Base-by-base conservation (phyloP, 2,329 filamentous ascomycete species). In the Rhynchosporium graminicola region DNA sequence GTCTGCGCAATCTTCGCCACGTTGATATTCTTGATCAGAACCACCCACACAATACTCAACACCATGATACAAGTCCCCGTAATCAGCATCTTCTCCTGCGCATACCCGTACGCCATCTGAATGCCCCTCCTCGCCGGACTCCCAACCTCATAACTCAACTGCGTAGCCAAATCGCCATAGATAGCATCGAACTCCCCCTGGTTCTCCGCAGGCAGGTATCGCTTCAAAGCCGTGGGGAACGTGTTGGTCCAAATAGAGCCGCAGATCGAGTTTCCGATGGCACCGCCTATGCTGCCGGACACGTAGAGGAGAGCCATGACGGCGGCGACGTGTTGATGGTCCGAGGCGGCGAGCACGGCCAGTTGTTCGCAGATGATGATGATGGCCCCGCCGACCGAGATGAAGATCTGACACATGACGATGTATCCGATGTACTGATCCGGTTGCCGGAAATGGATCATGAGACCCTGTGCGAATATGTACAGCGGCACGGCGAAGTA, bases 171-270 rank as follows among this genome's bases (percentile, higher is more conserved):
- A 66, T 80, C 79, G 6, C 79, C 78, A 63, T 86, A 87, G 52
- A 89, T 84, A 26, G 72, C 71, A 4, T 71, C 74, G 0, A 80
- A 68, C 57, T 82, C 78, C 47, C 66, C 68, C 64, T 72, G 64
- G 0, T 71, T 73, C 1, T 67, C 65, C 5, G 63, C 71, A 0
- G 86, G 86, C 1, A 89, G 78, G 65, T 82, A 81, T 40, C 73
- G 66, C 33, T 70, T 68, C 3, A 89, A 77, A 13, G 82, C 82
- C 36, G 75, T 74, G 2, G 80, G 80, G 69, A 90, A 84, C 0
- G 82, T 80, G 65, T 82, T 80, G 0, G 83, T 85, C 87, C 87
- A 90, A 67, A 90, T 84, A 12, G 86, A 85, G 0, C 81, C 82
- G 2, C 86, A 83, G 57, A 90, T 81, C 15, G 86, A 81, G 2